A percentile compares a stretch with the other conserved stretches of the same genome.
These are phyloP conservation scores for Penicillium sp. DNA, from an alignment of 2,329 filamentous ascomycete genomes.

Conservation along the genomic window DNA sequence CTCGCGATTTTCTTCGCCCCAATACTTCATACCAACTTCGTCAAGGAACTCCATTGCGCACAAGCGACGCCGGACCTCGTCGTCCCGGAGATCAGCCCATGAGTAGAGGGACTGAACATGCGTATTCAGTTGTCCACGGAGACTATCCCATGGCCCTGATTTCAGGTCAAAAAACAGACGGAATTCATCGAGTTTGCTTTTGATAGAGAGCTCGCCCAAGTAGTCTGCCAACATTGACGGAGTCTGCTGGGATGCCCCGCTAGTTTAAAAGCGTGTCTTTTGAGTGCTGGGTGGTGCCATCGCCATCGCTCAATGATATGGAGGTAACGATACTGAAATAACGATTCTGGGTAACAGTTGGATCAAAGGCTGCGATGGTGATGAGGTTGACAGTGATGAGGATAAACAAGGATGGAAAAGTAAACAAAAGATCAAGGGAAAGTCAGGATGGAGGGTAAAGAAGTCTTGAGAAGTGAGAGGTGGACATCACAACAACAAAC, in stretches of 20 bases:
- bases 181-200: conserved; percentile 17
- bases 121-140: conserved; percentile 6
- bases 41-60: conserved; percentile 20
- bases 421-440: background rate
- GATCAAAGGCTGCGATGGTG: background rate
- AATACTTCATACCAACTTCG: conserved; percentile 18
- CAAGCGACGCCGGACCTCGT: background rate
- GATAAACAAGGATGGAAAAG: background rate
- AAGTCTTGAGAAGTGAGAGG: background rate
- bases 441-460: background rate
- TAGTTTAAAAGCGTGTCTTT: background rate
- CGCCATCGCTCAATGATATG: background rate
- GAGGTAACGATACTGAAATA: background rate
- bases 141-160: background rate
- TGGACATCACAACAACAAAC: background rate
- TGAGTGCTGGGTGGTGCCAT: background rate
- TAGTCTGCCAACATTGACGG: background rate
- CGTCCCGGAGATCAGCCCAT: conserved; percentile 13
- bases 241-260: background rate
- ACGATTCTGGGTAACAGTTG: background rate
- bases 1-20: conserved; percentile 18
- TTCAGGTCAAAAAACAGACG: conserved; percentile 23
- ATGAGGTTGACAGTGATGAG: background rate
- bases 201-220: conserved; percentile 4
- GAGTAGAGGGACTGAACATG: background rate